Evolutionary conservation across 768 basidiomycete genomes (phyloP).

Genomic region (Suillus brevipes): DNA sequence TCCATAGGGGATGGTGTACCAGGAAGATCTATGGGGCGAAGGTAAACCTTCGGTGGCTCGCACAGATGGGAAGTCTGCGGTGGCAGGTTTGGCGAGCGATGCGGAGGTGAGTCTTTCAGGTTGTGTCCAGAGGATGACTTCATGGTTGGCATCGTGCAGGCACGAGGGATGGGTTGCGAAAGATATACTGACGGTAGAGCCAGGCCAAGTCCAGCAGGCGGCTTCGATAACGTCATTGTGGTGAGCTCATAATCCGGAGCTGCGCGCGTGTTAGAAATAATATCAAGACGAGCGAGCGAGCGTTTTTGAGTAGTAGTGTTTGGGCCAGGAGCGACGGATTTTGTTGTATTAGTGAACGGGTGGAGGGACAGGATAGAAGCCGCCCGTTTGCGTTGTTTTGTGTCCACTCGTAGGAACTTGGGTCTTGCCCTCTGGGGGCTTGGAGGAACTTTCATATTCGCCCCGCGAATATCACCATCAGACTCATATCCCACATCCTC

Average conservation of each 20-base stretch:
- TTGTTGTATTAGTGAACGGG: background rate
- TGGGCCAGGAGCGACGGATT: background rate
- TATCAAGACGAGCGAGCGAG: background rate
- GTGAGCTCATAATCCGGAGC: conserved; percentile 15
- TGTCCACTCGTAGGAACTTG: conserved; percentile 23
- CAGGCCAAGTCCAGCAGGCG: conserved; percentile 26
- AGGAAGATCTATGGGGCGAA: background rate
- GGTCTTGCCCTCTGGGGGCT: conserved; percentile 11
- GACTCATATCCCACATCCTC: conserved; percentile 30
- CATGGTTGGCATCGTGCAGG: conserved; percentile 20
- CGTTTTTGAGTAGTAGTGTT: conserved; percentile 1
- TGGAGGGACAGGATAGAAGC: conserved; percentile 25
- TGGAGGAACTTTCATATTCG: background rate
- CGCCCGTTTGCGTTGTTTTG: conserved; percentile 26
- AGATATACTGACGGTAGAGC: conserved; percentile 27
- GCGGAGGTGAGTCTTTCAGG: conserved; percentile 8
- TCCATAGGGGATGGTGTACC: conserved; percentile 24
- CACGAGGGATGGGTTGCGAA: conserved; percentile 13
- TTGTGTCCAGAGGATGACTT: background rate
- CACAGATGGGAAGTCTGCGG: background rate
- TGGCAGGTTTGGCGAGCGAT: background rate
- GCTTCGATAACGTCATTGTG: conserved; percentile 8
- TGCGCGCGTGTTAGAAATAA: background rate
- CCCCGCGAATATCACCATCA: conserved; percentile 17
- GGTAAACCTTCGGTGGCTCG: background rate